Base-by-base conservation (phyloP, 2,329 filamentous ascomycete genomes). In the Colletotrichum orchidophilum region DNA sequence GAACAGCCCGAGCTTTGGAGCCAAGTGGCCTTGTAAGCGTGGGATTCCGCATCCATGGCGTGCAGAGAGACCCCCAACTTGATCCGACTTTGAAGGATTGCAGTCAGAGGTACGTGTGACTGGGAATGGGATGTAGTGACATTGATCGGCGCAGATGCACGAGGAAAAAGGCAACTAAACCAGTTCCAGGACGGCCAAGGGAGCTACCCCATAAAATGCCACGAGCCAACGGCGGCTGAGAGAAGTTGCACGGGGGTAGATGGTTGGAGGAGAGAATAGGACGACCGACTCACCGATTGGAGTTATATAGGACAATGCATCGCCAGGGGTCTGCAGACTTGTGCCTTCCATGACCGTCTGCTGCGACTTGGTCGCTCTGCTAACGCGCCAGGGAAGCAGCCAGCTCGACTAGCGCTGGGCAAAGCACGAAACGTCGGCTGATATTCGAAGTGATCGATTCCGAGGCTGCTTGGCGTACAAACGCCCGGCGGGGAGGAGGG, bases 261-360 rank as follows among this genome's bases (percentile, higher is more conserved):
- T 85, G 85, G 86, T 84, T 87, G 80, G 76, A 75, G 72, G 77
- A 74, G 76, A 75, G 76, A 74, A 72, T 72, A 75, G 74, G 75
- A 77, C 80, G 75, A 75, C 76, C 75, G 71, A 76, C 87, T 86
- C 81, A 89, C 87, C 87, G 81, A 89, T 87, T 80, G 87, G 87
- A 76, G 81, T 83, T 75, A 89, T 83, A 80, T 84, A 87, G 73
- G 83, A 84, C 73, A 82, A 81, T 75, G 80, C 81, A 81, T 83
- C 82, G 79, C 78, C 83, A 82, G 82, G 83, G 82, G 81, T 83
- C 78, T 83, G 84, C 82, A 83, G 82, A 77, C 76, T 76, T 77
- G 77, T 76, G 74, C 78, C 77, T 76, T 82, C 83, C 82, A 83
- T 84, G 55, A 35, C 49, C 74, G 76, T 71, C 52, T 63, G 65